phyloP scores from a whole-genome alignment of 169 alveolate species.

The Babesia divergens region DNA sequence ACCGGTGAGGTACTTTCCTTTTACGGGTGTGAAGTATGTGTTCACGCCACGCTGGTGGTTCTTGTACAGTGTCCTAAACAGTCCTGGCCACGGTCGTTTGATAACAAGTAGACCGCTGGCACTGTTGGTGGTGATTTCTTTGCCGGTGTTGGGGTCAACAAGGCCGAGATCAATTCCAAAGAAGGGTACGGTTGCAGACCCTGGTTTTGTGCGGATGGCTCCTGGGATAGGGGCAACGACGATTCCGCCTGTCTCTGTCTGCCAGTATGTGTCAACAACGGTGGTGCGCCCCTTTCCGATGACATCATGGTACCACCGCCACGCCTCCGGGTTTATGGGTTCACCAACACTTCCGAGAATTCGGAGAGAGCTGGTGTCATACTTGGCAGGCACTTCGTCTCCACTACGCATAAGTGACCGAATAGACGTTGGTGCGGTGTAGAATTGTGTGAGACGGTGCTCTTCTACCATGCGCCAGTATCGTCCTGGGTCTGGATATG shows the following conservation, averaged over 20 bases:
- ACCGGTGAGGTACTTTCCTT: constrained; percentile 87
- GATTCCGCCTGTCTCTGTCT: constrained; percentile 96
- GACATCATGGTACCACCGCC: constrained; percentile 90
- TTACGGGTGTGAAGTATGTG: constrained; percentile 80
- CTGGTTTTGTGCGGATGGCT: constrained; percentile 86
- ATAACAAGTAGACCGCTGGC: constrained; percentile 84
- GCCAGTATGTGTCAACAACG: constrained; percentile 96
- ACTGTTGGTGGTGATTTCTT: constrained; percentile 74
- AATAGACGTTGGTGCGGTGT: constrained; percentile 97
- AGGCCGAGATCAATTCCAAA: constrained; percentile 85
- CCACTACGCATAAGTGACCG: constrained; percentile 85
- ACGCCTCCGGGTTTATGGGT: constrained; percentile 91
- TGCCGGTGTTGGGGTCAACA: constrained; percentile 84
- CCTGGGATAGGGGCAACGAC: constrained; percentile 90
- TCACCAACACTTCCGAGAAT: constrained; percentile 89
- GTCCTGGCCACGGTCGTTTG: constrained; percentile 89
- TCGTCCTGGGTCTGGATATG: constrained; percentile 91
- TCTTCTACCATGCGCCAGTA: constrained; percentile 85
- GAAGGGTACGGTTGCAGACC: constrained; percentile 89
- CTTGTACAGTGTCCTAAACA: constrained; percentile 83
- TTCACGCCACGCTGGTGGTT: constrained; percentile 82
- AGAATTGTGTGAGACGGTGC: constrained; percentile 88
- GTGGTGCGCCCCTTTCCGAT: constrained; percentile 75
- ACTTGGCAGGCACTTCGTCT: constrained; percentile 65
- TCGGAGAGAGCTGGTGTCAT: constrained; percentile 73